These are phyloP conservation scores for Penicilliopsis zonata DNA, from an alignment of 495 filamentous ascomycete species.

Conservation along the genomic window DNA sequence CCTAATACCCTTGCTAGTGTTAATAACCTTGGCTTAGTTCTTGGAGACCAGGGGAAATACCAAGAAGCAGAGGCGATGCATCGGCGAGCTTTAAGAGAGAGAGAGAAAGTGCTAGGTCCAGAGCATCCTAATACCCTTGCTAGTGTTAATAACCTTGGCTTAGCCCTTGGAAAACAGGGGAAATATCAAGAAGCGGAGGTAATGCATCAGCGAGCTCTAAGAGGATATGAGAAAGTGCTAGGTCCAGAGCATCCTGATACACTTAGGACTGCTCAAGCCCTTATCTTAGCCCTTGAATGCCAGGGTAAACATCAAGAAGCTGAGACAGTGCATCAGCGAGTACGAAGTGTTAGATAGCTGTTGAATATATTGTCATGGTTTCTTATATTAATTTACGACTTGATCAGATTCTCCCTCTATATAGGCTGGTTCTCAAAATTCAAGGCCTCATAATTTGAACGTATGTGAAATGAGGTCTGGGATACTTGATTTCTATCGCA, in stretches of 20 bases:
- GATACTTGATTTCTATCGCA: no score
- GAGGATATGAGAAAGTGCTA: slow-evolving; percentile 11
- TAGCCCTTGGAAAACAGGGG: slow-evolving; percentile 6
- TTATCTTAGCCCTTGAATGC: slow-evolving; percentile 9
- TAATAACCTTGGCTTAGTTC: slow-evolving; percentile 14
- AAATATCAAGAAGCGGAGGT: slow-evolving; percentile 19
- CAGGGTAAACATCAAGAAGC: slow-evolving; percentile 18
- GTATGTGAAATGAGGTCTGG: no score
- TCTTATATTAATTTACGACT: no score
- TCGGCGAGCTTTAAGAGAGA: slow-evolving; percentile 2
- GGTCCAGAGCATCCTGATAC: slow-evolving; percentile 27
- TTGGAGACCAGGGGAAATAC: slow-evolving; percentile 11
- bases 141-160: slow-evolving; percentile 20
- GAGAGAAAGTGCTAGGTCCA: slow-evolving; percentile 16
- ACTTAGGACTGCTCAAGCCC: slow-evolving; percentile 21
- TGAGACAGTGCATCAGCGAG: slow-evolving; percentile 12
- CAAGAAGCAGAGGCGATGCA: slow-evolving; percentile 16
- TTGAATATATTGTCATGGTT: no score
- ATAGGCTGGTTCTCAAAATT: no score
- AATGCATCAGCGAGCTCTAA: slow-evolving; percentile 6
- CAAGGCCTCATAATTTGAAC: no score
- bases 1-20: slow-evolving; percentile 26
- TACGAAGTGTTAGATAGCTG: no score
- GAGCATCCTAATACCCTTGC: slow-evolving; percentile 29
- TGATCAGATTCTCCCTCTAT: no score